Base-by-base conservation (phyloP, 108 stramenopile species). In the Skeletonema potamos region DNA sequence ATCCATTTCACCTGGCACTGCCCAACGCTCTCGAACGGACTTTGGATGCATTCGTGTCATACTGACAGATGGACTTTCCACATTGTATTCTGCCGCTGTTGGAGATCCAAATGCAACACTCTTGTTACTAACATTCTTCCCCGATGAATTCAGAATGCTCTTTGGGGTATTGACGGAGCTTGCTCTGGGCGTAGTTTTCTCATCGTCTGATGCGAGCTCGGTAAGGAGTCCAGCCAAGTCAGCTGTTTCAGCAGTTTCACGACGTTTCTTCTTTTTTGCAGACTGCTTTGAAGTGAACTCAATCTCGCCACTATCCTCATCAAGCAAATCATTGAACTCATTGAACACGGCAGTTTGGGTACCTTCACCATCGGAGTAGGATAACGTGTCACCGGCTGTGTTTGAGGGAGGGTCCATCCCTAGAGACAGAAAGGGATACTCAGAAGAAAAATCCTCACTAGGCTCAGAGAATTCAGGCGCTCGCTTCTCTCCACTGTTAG, bases 61-160 rank as follows among this genome's bases (percentile, higher is more conserved):
- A 59, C 68, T 87, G 9, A 77, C 73, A 9, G 92, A 90, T 17
- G 95, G 95, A 62, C 91, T 92, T 7, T 83, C 85, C 29, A 91
- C 69, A 63, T 90, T 85, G 76, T 86, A 96, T 33, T 86, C 77
- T 7, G 91, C 91, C 13, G 87, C 86, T 51, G 85, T 84, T 0
- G 92, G 91, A 33, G 89, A 90, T 6, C 92, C 91, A 73, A 96
- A 96, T 12, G 81, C 89, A 32, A 96, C 92, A 55, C 72, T 60
- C 59, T 68, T 83, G 24, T 64, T 66, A 20, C 58, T 10, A 11
- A 61, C 54, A 39, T 72, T 58, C 55, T 57, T 74, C 17, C 63
- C 55, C 6, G 87, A 61, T 22, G 86, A 86, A 44, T 72, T 82
- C 37, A 84, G 63, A 39, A 75, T 81, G 68, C 80, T 82, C 57